These are phyloP conservation scores for Globisporangium iwayamae DNA, from an alignment of 352 stramenopile genomes.

Conservation along the genomic window DNA sequence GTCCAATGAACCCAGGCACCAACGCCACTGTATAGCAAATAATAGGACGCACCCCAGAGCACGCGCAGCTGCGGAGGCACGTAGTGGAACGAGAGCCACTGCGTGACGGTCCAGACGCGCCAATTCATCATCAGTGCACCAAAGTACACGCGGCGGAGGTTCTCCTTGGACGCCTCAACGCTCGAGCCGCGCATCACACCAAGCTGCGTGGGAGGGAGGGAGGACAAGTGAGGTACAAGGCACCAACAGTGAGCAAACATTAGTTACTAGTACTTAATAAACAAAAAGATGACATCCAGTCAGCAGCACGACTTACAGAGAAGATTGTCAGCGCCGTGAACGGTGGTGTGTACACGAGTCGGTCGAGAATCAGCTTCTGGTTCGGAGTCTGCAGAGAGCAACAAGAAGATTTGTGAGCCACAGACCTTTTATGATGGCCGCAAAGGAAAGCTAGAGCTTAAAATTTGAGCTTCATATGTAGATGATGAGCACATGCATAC, in stretches of 20 bases:
- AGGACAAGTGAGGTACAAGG: too few relatives aligned
- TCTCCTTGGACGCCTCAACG: conserved; percentile 38
- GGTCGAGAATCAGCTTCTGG: conserved; percentile 71
- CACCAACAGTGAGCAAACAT: not conserved
- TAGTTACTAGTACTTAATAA: too few relatives aligned
- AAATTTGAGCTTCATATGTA: not conserved
- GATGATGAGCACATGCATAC: conserved; percentile 16
- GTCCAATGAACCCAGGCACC: not conserved
- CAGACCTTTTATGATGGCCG: not conserved
- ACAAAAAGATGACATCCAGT: not conserved
- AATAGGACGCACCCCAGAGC: conserved; percentile 52
- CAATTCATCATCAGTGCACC: conserved; percentile 66
- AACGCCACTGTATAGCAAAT: not conserved
- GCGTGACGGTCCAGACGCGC: conserved; percentile 64
- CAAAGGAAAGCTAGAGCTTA: not conserved
- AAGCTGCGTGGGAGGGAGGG: conserved; percentile 25
- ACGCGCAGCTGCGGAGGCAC: conserved; percentile 67
- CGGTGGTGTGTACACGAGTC: conserved; percentile 60
- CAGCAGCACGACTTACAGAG: conserved; percentile 27
- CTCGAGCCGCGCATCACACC: conserved; percentile 53
- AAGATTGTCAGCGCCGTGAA: conserved; percentile 72
- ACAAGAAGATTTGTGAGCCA: not conserved
- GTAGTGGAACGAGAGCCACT: conserved; percentile 76
- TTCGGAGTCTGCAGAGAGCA: conserved; percentile 45
- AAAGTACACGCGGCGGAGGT: conserved; percentile 42